Percentiles rank a stretch among this genome's conserved stretches.
Evolutionary conservation across 371 early-diverging fungal genomes (phyloP).

Genomic region (Mucor velutinosus): DNA sequence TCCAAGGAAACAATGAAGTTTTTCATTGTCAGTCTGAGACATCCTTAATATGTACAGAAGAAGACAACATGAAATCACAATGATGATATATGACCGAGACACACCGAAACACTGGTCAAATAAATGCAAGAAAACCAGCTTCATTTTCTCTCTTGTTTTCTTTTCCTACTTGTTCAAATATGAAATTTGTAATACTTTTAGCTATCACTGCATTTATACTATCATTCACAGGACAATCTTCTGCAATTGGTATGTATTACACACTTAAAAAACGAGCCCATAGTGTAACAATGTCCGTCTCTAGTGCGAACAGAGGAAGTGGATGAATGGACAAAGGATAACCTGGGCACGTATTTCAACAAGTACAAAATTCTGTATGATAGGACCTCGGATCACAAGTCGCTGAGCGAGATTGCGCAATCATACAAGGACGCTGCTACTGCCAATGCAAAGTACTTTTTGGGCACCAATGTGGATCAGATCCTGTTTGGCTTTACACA

Average conservation of each 20-base stretch:
- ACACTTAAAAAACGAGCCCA: not conserved
- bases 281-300: not conserved
- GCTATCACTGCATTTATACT: not conserved
- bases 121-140: not conserved
- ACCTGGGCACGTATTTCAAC: constrained; percentile 30
- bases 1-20: not conserved
- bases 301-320: constrained; percentile 23
- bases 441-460: constrained; percentile 10
- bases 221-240: not conserved
- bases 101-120: not conserved
- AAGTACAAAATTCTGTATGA: constrained; percentile 32
- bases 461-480: constrained; percentile 20
- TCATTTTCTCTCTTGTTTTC: not conserved
- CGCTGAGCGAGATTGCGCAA: constrained; percentile 13
- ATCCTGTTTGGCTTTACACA: constrained; percentile 12
- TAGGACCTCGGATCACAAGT: constrained; percentile 10
- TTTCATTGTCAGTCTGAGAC: constrained; percentile 11
- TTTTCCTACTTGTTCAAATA: not conserved
- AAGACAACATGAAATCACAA: not conserved
- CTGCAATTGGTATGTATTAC: constrained; percentile 15
- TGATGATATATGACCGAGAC: constrained; percentile 19
- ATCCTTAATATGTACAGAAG: not conserved
- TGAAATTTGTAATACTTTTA: not conserved
- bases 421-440: constrained; percentile 24
- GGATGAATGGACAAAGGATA: constrained; percentile 38